A percentile compares a stretch with the other conserved stretches of the same genome.
Evolutionary conservation across 2,329 filamentous ascomycete genomes (phyloP).

Genomic region (Sporothrix protearum): DNA sequence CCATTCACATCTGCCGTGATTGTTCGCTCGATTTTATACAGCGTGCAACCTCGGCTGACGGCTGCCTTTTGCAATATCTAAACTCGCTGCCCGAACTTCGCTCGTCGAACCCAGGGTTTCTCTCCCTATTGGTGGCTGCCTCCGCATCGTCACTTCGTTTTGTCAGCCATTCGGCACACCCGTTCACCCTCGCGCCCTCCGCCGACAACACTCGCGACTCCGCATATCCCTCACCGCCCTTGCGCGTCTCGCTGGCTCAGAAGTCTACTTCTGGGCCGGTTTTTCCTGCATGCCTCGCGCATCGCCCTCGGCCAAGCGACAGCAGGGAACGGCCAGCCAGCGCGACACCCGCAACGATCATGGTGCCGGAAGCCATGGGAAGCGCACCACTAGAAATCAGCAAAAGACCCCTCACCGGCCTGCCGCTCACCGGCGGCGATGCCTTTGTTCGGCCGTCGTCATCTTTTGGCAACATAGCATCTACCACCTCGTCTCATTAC

Average conservation of each 20-base stretch:
- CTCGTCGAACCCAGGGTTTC: background rate
- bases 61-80: background rate
- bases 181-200: background rate
- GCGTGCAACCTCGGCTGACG: background rate
- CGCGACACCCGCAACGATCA: constrained; percentile 79
- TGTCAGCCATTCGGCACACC: background rate
- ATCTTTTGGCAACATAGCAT: background rate
- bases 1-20: background rate
- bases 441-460: constrained; percentile 13
- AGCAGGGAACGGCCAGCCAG: constrained; percentile 59
- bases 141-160: background rate
- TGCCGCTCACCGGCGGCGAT: constrained; percentile 33
- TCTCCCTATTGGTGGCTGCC: background rate
- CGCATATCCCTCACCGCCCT: background rate
- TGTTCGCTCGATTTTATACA: background rate
- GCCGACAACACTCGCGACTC: background rate
- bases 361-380: constrained; percentile 76
- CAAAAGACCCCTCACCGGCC: constrained; percentile 41
- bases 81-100: background rate
- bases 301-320: constrained; percentile 58
- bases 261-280: constrained; percentile 43
- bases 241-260: constrained; percentile 40
- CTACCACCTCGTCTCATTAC: background rate
- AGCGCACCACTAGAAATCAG: constrained; percentile 52
- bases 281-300: constrained; percentile 58